Base-by-base conservation (phyloP, 1,139 yeast genomes). In the Sugiyamaella pinicola region DNA sequence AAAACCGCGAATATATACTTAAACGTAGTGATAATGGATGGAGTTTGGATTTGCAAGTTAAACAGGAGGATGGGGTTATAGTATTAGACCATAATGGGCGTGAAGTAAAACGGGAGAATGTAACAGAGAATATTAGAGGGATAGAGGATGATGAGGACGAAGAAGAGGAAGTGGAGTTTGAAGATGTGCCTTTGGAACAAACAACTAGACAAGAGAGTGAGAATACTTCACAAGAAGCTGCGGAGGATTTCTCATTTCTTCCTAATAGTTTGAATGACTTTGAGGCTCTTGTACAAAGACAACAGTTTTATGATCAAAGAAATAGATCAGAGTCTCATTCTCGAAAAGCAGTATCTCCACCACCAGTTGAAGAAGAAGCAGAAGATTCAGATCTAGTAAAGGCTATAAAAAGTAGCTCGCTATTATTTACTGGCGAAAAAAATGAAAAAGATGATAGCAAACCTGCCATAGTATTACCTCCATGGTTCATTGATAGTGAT, bases 21-120 rank as follows among this genome's bases (percentile, higher is more conserved):
- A 79, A 85, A 29, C 81, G 86, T 59, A 87, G 85, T 45, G 88
- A 84, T 7, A 85, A 83, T 59, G 99, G 99, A 0, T 93, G 95
- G 91, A 82, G 95, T 0, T 71, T 95, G 40, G 83, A 95, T 0
- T 74, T 93, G 47, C 79, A 75, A 2, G 74, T 64, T 1, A 68
- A 73, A 3, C 74, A 71, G 4, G 74, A 71, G 21, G 80, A 46
- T 43, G 55, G 40, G 31, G 55, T 43, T 37, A 54, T 50, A 24
- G 53, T 52, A 15, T 54, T 56, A 7, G 60, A 57, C 21, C 57
- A 61, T 28, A 65, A 65, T 39, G 64, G 70, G 52, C 49, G 63
- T 58, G 49, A 64, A 50, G 55, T 49, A n/a, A 47, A 43, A 12
- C 51, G 46, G 24, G 54, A 54, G 31, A 53, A 54, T 29, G 55